A percentile compares a stretch with the other conserved stretches of the same genome.
phyloP scores from a whole-genome alignment of 2,329 filamentous ascomycete genomes.

The Ophiostoma montium region DNA sequence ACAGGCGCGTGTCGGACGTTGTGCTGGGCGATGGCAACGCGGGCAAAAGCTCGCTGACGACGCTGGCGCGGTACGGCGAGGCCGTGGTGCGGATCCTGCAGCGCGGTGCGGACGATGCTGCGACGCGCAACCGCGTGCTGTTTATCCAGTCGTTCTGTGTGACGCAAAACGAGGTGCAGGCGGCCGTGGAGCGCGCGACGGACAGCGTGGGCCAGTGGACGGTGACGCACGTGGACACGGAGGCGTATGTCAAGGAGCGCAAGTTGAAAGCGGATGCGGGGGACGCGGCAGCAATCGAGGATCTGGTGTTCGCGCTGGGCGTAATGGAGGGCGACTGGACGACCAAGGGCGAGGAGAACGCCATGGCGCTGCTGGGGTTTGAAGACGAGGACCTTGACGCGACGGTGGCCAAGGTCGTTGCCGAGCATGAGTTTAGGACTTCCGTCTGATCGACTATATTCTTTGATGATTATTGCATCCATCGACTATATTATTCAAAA shows the following conservation, averaged over 20 bases:
- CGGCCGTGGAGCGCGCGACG: conserved; percentile 21
- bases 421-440: neutral
- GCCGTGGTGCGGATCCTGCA: conserved; percentile 22
- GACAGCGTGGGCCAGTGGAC: conserved; percentile 15
- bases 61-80: conserved; percentile 21
- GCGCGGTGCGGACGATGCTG: conserved; percentile 12
- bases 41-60: conserved; percentile 21
- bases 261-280: conserved; percentile 25
- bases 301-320: conserved; percentile 35
- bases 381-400: conserved; percentile 32
- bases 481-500: too few species aligned
- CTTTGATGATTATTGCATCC: too few species aligned
- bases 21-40: conserved; percentile 19
- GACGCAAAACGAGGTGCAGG: conserved; percentile 22
- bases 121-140: conserved; percentile 21
- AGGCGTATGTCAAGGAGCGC: conserved; percentile 25
- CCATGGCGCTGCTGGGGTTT: conserved; percentile 32
- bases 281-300: conserved; percentile 26
- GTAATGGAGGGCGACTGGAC: conserved; percentile 35
- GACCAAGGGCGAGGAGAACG: conserved; percentile 24
- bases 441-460: too few species aligned
- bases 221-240: conserved; percentile 22
- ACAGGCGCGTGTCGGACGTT: conserved; percentile 19
- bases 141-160: conserved; percentile 28
- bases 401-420: conserved; percentile 24